Base-by-base conservation (phyloP, 495 filamentous ascomycete species). In the Staphylotrichum longicolle region DNA sequence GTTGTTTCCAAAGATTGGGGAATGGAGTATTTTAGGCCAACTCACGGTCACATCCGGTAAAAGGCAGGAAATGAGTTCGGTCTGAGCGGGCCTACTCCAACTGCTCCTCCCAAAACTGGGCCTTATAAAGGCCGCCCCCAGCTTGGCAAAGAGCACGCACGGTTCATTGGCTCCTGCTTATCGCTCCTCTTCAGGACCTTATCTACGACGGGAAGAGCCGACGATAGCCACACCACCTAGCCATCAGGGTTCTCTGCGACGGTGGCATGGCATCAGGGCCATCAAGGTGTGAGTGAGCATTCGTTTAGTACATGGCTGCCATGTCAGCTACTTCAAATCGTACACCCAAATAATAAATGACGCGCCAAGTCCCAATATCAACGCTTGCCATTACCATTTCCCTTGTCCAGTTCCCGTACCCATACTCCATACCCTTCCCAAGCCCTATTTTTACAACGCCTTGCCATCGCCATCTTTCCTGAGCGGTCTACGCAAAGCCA, bases 41-140 rank as follows among this genome's bases (percentile, higher is more conserved):
- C 70, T 68, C 70, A 72, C 70, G 70, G 70, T 72, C 70, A 72
- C 70, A 72, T 72, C 70, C 70, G 70, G 70, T 72, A 72, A 72
- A 72, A 72, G 70, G 70, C 70, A 72, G 70, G 70, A 72, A 66
- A 72, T 72, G 70, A 72, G 70, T 72, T 67, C 70, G 70, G 63
- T 68, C 61, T 72, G 70, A 71, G 70, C 65, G 50, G 70, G 70
- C 70, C 66, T 65, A 72, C 70, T 72, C 70, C 70, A 46, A 62
- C 0, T 32, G 7, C 5, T 4, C 0, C 7, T 10, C 1, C 0
- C 1, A 1, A 30, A 55, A 46, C 30, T 15, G 2, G 42, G 2
- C 14, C 64, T 53, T 65, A 72, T 72, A 67, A 62, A 62, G 3
- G 37, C 37, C 37, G 37, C 37, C 1, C 37, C 37, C 37, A 7